Base-by-base conservation (phyloP, 176 grass and related monocot species). In the Aegilops longissima region DNA sequence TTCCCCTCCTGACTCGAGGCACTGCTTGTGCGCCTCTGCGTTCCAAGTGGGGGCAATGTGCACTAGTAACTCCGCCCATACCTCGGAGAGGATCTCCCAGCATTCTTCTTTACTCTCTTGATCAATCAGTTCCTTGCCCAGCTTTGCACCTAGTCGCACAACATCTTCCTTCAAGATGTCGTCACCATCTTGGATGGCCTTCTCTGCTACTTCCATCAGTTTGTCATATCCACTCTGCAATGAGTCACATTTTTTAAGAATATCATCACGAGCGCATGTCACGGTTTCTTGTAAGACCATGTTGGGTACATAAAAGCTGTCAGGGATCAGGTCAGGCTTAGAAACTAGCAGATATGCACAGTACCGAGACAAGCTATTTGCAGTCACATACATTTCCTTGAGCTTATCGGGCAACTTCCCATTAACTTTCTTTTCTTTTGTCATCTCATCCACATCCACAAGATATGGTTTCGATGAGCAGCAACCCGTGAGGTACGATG, bases 321-420 rank as follows among this genome's bases (percentile, higher is more conserved):
- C 87, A 14, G 82, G 90, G 3, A 92, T 9, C 24, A 92, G 12
- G 16, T 92, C 82, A 20, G 87, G 87, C 17, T 30, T 64, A 27
- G 71, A 83, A 45, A 92, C 73, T 1, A 92, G 39, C 11, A 92
- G 66, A 77, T 88, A 92, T 31, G 64, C 87, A 66, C 87, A 92
- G 13, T 92, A 92, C 14, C 83, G 9, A 1, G 90, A 92, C 69
- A 92, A 23, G 79, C 79, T 89, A 9, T 81, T 78, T 4, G 87
- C 90, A 1, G 80, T 38, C 1, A 25, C 64, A 8, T 86, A 89
- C 34, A 2, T 49, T n/a, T 45, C 8, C 70, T 12, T 8, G 9
- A 77, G 59, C 20, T 23, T 16, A 14, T 17, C 33, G 24, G 1
- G 2, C 5, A 18, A 12, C 11, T 35, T 64, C 2, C 30, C 24